Conservation (phyloP, 2,329 filamentous ascomycete genomes). For the Sporothrix brasiliensis region DNA sequence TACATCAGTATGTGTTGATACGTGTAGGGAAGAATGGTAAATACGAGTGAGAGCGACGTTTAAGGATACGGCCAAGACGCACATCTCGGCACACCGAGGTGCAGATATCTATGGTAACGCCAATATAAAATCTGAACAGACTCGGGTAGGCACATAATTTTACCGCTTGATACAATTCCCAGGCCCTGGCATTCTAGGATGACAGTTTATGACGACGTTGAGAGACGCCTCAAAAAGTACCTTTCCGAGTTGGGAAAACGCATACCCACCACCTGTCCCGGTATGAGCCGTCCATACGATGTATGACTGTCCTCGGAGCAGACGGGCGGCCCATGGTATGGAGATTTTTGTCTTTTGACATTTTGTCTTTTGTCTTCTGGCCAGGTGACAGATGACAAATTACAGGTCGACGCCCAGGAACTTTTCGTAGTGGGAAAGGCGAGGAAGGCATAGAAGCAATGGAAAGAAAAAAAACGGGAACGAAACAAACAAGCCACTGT, state of each 20-base stretch:
- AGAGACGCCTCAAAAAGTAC: background rate
- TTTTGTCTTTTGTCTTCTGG: no score
- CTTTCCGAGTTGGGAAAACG: background rate
- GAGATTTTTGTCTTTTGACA: background rate
- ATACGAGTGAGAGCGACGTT: background rate
- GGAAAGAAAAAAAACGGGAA: constrained; percentile 1
- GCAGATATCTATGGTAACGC: background rate
- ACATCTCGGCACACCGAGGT: background rate
- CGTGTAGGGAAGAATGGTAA: background rate
- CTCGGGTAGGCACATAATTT: constrained; percentile 4
- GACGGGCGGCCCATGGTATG: background rate
- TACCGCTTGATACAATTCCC: background rate
- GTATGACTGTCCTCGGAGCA: background rate
- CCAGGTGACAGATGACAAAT: background rate
- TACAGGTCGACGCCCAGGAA: background rate
- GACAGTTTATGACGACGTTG: background rate
- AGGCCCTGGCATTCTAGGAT: background rate
- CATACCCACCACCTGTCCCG: background rate
- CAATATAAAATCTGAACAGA: background rate
- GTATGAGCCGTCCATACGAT: constrained; percentile 12
- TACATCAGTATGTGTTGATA: background rate
- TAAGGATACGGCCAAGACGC: background rate
- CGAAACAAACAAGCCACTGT: background rate
- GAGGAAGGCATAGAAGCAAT: background rate
- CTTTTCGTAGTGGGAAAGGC: constrained; percentile 14